These are phyloP conservation scores for Geotrichum cucujoidarum DNA, from an alignment of 1,139 yeast genomes.

Conservation along the genomic window DNA sequence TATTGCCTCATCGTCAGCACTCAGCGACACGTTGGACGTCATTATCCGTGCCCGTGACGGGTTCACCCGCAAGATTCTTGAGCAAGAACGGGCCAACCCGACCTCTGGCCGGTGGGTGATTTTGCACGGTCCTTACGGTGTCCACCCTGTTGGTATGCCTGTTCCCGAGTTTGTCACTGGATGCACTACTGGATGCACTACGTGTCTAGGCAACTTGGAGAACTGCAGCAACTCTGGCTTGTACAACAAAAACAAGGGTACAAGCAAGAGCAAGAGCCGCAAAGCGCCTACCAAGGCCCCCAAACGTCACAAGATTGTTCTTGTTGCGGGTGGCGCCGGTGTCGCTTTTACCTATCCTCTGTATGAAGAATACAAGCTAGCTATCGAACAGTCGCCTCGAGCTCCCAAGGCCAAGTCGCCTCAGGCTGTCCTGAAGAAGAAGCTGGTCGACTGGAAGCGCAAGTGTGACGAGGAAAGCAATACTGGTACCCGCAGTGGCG, in stretches of 20 bases:
- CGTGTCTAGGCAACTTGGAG: too few relatives aligned
- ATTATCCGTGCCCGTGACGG: constrained; percentile 31
- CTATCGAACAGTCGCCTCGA: constrained; percentile 3
- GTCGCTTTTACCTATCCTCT: constrained; percentile 32
- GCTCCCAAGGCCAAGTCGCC: too few relatives aligned
- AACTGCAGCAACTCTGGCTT: too few relatives aligned
- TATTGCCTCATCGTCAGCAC: constrained; percentile 27
- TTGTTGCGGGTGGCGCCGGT: constrained; percentile 33
- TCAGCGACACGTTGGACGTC: constrained; percentile 24
- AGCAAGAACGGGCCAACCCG: constrained; percentile 13
- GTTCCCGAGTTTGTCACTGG: too few relatives aligned
- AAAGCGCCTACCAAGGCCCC: too few relatives aligned
- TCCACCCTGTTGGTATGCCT: constrained; percentile 12
- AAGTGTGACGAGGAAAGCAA: not conserved
- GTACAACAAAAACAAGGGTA: too few relatives aligned
- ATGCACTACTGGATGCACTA: too few relatives aligned
- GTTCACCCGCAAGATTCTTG: constrained; percentile 25
- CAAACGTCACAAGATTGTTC: constrained; percentile 20
- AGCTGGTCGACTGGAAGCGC: not conserved
- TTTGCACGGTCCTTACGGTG: constrained; percentile 33
- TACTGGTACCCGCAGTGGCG: constrained; percentile 3
- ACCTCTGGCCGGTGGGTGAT: constrained; percentile 23
- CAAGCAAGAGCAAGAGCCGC: too few relatives aligned
- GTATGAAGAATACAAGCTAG: constrained; percentile 24
- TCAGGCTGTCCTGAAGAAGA: not conserved